Evolutionary conservation across 192 early-diverging fungal species (phyloP).

Genomic region (Coemansia sp.): DNA sequence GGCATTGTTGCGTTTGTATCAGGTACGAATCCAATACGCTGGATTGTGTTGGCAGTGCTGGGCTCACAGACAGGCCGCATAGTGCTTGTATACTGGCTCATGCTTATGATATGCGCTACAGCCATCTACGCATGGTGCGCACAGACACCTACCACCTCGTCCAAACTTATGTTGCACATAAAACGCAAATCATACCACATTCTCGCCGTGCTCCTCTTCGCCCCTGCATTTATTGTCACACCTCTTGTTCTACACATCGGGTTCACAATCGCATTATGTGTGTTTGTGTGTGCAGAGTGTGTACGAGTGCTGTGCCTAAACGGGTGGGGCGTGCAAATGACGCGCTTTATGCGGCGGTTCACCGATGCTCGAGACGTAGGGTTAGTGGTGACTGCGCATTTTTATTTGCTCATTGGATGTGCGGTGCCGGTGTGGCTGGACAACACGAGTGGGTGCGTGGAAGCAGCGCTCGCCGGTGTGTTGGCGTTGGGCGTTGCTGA

Average conservation of each 20-base stretch:
- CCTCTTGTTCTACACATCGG: conserved; percentile 75
- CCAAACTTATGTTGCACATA: conserved; percentile 58
- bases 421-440: conserved; percentile 86
- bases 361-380: conserved; percentile 84
- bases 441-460: conserved; percentile 35
- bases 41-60: background rate
- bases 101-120: background rate
- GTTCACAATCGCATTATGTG: conserved; percentile 72
- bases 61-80: background rate
- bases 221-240: conserved; percentile 67
- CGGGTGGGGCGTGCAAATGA: conserved; percentile 63
- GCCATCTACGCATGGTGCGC: background rate
- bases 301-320: conserved; percentile 74
- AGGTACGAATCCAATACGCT: background rate
- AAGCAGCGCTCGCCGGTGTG: conserved; percentile 70
- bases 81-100: background rate
- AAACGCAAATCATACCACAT: conserved; percentile 86
- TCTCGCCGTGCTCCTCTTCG: conserved; percentile 81
- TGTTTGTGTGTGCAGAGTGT: conserved; percentile 76
- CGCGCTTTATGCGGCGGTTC: conserved; percentile 75
- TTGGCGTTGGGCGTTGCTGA: conserved; percentile 90
- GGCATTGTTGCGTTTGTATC: background rate
- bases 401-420: conserved; percentile 89
- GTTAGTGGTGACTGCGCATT: conserved; percentile 78
- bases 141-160: background rate